A percentile compares a stretch with the other conserved stretches of the same genome.
phyloP scores from a whole-genome alignment of 371 early-diverging fungal genomes.

The Zopfochytrium polystomum region DNA sequence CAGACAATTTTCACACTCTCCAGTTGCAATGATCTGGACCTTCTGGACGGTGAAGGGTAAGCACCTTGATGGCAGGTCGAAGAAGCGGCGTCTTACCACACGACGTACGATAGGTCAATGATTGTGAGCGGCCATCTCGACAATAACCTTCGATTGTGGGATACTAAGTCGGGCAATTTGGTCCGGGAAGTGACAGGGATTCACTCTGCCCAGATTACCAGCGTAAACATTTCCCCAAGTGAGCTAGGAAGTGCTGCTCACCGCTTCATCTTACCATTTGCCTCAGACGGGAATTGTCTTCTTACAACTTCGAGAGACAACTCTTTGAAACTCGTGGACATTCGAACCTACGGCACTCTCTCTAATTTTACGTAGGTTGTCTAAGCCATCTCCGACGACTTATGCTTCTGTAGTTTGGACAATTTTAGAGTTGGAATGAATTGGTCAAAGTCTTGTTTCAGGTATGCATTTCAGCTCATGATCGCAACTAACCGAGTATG shows the following conservation, averaged over 20 bases:
- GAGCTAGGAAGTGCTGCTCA: constrained; percentile 15
- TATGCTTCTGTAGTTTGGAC: constrained; percentile 32
- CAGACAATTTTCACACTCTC: constrained; percentile 90
- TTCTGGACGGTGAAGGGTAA: constrained; percentile 79
- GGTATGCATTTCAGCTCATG: constrained; percentile 12
- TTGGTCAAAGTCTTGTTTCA: constrained; percentile 82
- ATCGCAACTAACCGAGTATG: constrained; percentile 10
- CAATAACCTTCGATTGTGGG: constrained; percentile 87
- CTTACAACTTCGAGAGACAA: constrained; percentile 92
- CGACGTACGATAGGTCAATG: constrained; percentile 43
- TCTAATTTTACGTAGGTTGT: constrained; percentile 49
- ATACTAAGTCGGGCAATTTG: constrained; percentile 74
- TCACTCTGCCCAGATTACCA: constrained; percentile 86
- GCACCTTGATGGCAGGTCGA: neutral
- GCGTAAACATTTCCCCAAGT: constrained; percentile 72
- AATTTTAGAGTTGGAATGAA: constrained; percentile 77
- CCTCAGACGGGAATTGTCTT: constrained; percentile 62
- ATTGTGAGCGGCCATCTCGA: constrained; percentile 92
- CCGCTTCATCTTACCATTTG: neutral
- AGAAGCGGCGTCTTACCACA: neutral
- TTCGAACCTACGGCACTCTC: constrained; percentile 71
- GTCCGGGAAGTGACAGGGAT: constrained; percentile 78
- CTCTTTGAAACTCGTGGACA: constrained; percentile 78
- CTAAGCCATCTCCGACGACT: neutral
- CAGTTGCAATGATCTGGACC: constrained; percentile 87